Base-by-base conservation (phyloP, 2,329 filamentous ascomycete species). In the Acephala macrosclerotiorum region DNA sequence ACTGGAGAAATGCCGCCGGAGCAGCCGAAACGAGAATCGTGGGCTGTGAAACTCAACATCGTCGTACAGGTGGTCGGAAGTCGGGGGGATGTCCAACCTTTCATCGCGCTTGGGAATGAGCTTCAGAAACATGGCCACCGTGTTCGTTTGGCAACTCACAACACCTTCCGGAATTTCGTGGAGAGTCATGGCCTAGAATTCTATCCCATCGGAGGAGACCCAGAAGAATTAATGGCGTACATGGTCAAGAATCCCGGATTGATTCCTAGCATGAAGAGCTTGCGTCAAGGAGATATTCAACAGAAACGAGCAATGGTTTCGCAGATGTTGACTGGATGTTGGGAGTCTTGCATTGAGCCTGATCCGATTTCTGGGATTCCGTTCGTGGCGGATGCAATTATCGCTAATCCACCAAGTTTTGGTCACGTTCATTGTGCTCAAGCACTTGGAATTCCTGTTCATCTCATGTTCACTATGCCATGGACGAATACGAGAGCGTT, bases 161-260 rank as follows among this genome's bases (percentile, higher is more conserved):
- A 79, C 9, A 79, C 80, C 3, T 88, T 88, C 70, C 80, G 83
- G 60, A 76, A 82, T 2, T 87, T 88, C 49, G 84, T 88, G 18
- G 76, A 80, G 51, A 77, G 79, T 36, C 61, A 80, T 16, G 84
- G 83, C 0, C 76, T 88, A 1, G 86, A 89, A 58, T 89, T 88
- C 74, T 89, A 87, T 75, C 81, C 79, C 49, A 82, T 89, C 16
- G 86, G 86, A 20, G 91, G 90, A 1, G 89, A 93, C 73, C 91
- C 91, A 0, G 85, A 87, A 1, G 85, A 91, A 71, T 80, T 93
- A 42, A 93, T 93, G 91, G 91, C 92, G n/a, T 96, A 94, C 74
- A 96, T 96, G 92, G 92, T 95, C 55, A 94, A 93, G 77, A 91
- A 95, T 71, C 92, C 92, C 0, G 91, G 92, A 0, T 81, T 96